Evolutionary conservation across 257 asterid genomes (phyloP), one percentile per base, ranked within the genome.

Genomic region (Cinchona pubescens): DNA sequence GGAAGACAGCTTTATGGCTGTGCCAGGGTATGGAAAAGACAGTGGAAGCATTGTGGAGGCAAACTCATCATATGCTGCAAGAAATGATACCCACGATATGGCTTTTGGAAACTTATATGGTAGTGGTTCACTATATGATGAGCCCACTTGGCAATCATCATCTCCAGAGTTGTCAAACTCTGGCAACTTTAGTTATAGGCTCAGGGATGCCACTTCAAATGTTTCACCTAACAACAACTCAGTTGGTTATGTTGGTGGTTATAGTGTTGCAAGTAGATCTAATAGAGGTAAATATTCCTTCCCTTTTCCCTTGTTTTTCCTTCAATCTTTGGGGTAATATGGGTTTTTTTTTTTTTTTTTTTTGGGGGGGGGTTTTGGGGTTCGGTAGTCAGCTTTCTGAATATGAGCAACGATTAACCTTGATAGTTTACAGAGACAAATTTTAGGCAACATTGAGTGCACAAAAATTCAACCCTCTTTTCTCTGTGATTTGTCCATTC

Each of bases 281-380:
- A 87, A 81, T 86, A 85, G 96, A 89, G 97, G 97, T 89, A 77
- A 69, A 68, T 40, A 66, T 62, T 79, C 70, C 71, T 56, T 67
- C 42, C 49, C 75, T 71, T 19, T 15, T 68, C 49, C 58, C 58
- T 5, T 29, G 12, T 43, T 42, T 42, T 48, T 7, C n/a, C n/a
- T 27, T 58, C 61, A 38, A 49, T 56, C 42, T 38, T 48, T 48
- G 74, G 19, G 10, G 9, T 48, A 21, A 7, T 46, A 45, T 18
- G 74, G 5, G 32, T 23, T n/a, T n/a, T n/a, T n/a, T n/a, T n/a
- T n/a, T n/a, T n/a, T n/a, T n/a, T n/a, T n/a, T n/a, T n/a, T n/a
- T n/a, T n/a, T n/a, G n/a, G n/a, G n/a, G n/a, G n/a, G n/a, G n/a
- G n/a, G n/a, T n/a, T n/a, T n/a, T 18, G 40, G 34, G 38, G 35